These are phyloP conservation scores for Phytophthora tentaculata DNA, from an alignment of 352 stramenopile genomes.

Conservation along the genomic window DNA sequence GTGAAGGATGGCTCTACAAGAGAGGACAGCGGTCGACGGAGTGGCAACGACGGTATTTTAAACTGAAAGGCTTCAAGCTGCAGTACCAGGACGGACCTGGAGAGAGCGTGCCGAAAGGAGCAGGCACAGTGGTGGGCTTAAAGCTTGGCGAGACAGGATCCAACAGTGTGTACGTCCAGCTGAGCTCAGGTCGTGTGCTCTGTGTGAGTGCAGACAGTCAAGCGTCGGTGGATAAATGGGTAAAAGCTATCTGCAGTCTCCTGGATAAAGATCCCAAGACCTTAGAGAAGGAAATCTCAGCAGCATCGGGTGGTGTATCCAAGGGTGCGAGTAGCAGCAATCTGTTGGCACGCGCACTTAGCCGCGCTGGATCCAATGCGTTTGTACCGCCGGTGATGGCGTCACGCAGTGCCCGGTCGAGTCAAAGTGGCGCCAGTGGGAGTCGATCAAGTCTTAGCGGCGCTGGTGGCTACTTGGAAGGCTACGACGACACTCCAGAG, in stretches of 20 bases:
- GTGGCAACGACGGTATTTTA: constrained; percentile 83
- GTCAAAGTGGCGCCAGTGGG: constrained; percentile 10
- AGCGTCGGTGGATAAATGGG: constrained; percentile 65
- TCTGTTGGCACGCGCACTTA: constrained; percentile 37
- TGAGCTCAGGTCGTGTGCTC: constrained; percentile 66
- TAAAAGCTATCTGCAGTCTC: constrained; percentile 60
- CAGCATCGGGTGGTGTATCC: background rate
- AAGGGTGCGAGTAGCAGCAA: constrained; percentile 32
- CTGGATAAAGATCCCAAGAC: constrained; percentile 50
- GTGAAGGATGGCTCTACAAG: constrained; percentile 83
- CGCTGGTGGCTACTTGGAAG: constrained; percentile 34
- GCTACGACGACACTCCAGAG: constrained; percentile 26
- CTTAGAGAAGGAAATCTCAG: constrained; percentile 28
- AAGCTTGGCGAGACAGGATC: constrained; percentile 52
- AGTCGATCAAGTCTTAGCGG: constrained; percentile 27
- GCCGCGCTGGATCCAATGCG: constrained; percentile 38
- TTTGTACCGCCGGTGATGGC: constrained; percentile 19
- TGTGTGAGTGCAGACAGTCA: constrained; percentile 69
- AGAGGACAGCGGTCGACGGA: constrained; percentile 58
- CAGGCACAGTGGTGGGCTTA: constrained; percentile 66
- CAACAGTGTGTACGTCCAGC: constrained; percentile 70
- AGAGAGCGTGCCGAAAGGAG: constrained; percentile 61
- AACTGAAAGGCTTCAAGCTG: constrained; percentile 62
- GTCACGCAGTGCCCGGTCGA: constrained; percentile 16
- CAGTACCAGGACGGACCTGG: constrained; percentile 69